Conservation (phyloP, 139 green algal species). For the Nannochloris sp. region DNA sequence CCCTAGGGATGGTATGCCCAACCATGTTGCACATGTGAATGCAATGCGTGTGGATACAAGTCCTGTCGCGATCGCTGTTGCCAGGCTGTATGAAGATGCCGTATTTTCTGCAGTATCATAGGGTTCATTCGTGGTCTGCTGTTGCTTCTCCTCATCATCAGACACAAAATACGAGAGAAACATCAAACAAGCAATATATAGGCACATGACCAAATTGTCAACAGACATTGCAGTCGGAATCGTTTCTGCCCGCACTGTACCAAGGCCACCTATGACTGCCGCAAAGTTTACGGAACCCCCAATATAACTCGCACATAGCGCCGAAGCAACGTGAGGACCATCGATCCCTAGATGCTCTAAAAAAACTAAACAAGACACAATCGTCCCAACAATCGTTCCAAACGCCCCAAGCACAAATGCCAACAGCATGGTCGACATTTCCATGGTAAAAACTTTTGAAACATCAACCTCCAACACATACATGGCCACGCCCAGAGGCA, state of each 20-base stretch:
- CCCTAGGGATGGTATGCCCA: not conserved
- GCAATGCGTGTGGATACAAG: not conserved
- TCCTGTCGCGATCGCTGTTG: not conserved
- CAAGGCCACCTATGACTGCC: constrained; percentile 41
- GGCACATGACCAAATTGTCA: constrained; percentile 70
- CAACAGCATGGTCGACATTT: constrained; percentile 22
- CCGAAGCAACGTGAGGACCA: constrained; percentile 49
- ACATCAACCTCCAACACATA: constrained; percentile 11
- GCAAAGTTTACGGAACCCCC: constrained; percentile 76
- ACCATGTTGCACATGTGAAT: not conserved
- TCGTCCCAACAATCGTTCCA: constrained; percentile 45
- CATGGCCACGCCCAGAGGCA: constrained; percentile 55
- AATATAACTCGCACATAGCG: constrained; percentile 69
- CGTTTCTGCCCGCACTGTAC: constrained; percentile 11
- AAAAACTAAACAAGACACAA: constrained; percentile 39
- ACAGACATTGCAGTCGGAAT: constrained; percentile 55
- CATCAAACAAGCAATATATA: constrained; percentile 49
- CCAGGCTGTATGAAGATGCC: not conserved
- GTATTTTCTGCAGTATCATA: no score
- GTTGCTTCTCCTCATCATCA: no score
- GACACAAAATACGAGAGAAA: not conserved
- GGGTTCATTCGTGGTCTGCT: no score
- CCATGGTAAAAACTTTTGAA: constrained; percentile 27
- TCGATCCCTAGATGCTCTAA: constrained; percentile 26
- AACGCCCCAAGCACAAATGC: constrained; percentile 48